Base-by-base conservation (phyloP, 2,329 filamentous ascomycete species). In the Teratosphaeria gauchensis region DNA sequence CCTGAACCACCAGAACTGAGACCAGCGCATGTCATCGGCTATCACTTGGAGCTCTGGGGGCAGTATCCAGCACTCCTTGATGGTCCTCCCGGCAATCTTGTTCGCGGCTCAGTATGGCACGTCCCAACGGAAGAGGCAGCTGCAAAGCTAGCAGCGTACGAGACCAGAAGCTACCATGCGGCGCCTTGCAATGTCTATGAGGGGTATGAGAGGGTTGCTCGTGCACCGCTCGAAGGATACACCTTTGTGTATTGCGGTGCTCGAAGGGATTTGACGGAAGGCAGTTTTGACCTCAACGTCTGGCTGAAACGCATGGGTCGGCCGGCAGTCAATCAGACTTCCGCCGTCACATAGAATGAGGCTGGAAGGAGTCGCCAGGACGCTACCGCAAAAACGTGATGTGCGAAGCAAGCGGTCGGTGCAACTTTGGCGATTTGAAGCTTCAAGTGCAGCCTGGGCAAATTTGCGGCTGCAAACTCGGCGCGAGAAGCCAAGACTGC, bases 41-140 rank as follows among this genome's bases (percentile, higher is more conserved):
- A 70, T 2, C 48, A 56, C 4, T 51, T 77, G 48, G 63, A 65
- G 51, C 70, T 65, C 2, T 77, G 75, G 75, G 61, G 59, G 12
- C 75, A 73, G 59, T 77, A 77, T 61, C 72, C 70, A 21, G 75
- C 74, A 0, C 58, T 77, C 7, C 64, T 76, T 12, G 67, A 77
- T 61, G 71, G 64, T 1, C 30, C 60, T 2, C 24, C 35, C 2
- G 35, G 35, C 11, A 14, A 32, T 21, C 57, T 30, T 1, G 65
- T 75, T 9, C 6, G 65, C 11, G 74, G 73, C 6, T 65, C 52
- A 21, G 71, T 69, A 11, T 74, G 71, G 56, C 55, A 65, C 6
- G 72, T 77, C 8, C 21, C 55, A 16, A 63, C 58, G 7, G 59
- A 64, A 28, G 67, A 71, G 32, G 62, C 72, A 30, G 74, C 75